Evolutionary conservation across 306 rosid species (phyloP).

Genomic region (Medicago ruthenica): DNA sequence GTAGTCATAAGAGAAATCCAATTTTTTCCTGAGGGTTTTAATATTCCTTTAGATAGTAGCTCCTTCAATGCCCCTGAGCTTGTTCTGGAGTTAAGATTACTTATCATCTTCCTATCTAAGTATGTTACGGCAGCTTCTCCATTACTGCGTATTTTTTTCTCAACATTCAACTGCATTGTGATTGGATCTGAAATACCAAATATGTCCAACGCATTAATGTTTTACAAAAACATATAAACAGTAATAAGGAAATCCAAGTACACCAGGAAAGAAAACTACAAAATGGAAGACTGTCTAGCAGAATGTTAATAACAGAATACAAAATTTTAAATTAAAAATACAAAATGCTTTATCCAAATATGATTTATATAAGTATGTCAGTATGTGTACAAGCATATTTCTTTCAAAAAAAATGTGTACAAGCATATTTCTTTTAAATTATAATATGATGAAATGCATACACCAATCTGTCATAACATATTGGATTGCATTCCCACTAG

Average conservation of each 20-base stretch:
- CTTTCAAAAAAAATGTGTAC: background rate
- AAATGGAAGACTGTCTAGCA: background rate
- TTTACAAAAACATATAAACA: constrained; percentile 12
- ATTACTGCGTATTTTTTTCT: constrained; percentile 68
- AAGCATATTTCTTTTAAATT: background rate
- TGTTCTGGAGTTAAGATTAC: constrained; percentile 74
- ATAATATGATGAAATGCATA: background rate
- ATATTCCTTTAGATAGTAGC: constrained; percentile 71
- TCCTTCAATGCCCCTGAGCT: constrained; percentile 78
- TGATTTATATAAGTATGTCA: background rate
- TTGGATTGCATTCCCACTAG: background rate
- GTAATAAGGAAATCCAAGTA: constrained; percentile 7
- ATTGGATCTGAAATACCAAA: constrained; percentile 65
- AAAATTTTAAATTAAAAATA: background rate
- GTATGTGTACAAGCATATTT: background rate
- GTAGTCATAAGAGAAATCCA: constrained; percentile 97
- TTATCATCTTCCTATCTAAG: constrained; percentile 86
- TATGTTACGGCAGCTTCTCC: constrained; percentile 89
- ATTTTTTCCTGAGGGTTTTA: constrained; percentile 81
- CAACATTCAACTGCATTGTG: constrained; percentile 71
- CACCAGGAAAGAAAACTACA: constrained; percentile 18
- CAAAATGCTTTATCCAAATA: constrained; percentile 3
- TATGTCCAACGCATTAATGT: constrained; percentile 16
- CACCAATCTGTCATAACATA: constrained; percentile 2
- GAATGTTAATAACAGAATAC: background rate